These are phyloP conservation scores for Vaucheria bursata DNA, from an alignment of 352 stramenopile genomes.

Conservation along the genomic window DNA sequence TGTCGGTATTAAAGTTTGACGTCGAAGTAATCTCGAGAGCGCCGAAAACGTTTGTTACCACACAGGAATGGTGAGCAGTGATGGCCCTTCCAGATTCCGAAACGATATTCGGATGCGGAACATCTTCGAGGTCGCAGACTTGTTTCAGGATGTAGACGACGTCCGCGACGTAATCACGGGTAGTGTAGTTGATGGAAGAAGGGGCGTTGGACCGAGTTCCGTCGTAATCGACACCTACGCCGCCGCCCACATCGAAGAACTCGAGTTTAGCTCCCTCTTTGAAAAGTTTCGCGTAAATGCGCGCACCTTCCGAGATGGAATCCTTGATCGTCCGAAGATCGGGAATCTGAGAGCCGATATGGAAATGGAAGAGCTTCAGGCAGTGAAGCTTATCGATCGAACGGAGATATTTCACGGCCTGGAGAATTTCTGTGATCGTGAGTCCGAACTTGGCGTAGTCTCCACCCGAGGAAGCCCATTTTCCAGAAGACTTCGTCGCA, in stretches of 20 bases:
- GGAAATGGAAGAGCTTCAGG: not conserved
- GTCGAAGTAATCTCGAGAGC: not conserved
- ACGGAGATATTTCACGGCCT: not conserved
- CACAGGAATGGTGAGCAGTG: conserved; percentile 1
- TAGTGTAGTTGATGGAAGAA: not conserved
- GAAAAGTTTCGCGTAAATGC: conserved; percentile 1
- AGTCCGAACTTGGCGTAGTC: not conserved
- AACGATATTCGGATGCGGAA: not conserved
- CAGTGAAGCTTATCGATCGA: not conserved
- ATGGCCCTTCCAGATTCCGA: not conserved
- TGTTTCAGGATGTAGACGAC: not conserved
- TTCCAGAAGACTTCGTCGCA: not conserved
- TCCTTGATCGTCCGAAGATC: not conserved
- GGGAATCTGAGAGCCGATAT: conserved; percentile 1
- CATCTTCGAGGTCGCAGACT: not conserved
- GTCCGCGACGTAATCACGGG: not conserved
- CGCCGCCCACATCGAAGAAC: not conserved
- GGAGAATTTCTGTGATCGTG: conserved; percentile 1
- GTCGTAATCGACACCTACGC: not conserved
- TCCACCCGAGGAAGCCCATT: not conserved
- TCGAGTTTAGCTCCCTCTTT: not conserved
- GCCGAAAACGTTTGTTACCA: not conserved
- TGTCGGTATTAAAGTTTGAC: conserved; percentile 4
- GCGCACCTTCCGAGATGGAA: not conserved
- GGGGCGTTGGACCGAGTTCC: not conserved